Evolutionary conservation across 345 rosid species (phyloP).

Genomic region (Camelina hispida): DNA sequence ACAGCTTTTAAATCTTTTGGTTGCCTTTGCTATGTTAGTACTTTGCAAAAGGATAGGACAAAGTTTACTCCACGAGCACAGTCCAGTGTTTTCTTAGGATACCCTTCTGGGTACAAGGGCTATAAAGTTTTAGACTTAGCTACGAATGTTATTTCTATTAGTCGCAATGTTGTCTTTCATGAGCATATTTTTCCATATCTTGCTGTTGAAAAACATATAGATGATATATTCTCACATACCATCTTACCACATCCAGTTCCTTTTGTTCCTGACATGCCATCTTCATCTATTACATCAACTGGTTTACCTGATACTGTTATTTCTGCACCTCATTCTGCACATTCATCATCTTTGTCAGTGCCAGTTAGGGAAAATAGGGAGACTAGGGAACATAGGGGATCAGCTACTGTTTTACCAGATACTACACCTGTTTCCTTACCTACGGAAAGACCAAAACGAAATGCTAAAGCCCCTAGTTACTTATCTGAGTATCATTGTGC

Average conservation of each 20-base stretch:
- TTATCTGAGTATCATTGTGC: not conserved
- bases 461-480: not conserved
- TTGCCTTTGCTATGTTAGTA: not conserved
- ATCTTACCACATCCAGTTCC: no score
- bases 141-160: not conserved
- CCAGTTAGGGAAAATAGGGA: no score
- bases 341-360: no score
- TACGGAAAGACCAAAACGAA: not conserved
- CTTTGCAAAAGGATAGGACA: not conserved
- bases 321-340: no score
- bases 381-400: no score
- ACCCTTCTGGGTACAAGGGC: not conserved
- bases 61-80: not conserved
- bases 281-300: no score
- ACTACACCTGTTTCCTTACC: no score
- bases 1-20: not conserved
- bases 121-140: no score
- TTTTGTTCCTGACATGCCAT: no score
- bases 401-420: no score
- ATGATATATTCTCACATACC: not conserved
- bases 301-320: no score
- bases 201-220: no score
- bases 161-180: not conserved
- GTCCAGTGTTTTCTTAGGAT: not conserved
- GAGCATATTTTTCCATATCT: not conserved